Percentiles rank a stretch among this genome's conserved stretches.
phyloP scores from a whole-genome alignment of 805 yeast species.

The Suhomyces kilbournensis region DNA sequence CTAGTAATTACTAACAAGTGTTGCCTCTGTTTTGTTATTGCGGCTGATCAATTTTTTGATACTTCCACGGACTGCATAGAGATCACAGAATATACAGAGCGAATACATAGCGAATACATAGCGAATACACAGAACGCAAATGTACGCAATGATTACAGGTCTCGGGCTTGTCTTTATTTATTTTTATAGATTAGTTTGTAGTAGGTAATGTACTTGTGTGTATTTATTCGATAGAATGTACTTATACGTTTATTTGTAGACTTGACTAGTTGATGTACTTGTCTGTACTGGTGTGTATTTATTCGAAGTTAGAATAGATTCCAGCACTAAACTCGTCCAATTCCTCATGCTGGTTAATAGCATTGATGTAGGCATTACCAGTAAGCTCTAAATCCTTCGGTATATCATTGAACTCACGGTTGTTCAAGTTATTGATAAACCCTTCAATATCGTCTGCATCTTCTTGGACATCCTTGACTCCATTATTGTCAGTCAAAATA shows the following conservation, averaged over 20 bases:
- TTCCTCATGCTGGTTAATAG: slow-evolving; percentile 46
- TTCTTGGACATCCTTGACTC: slow-evolving; percentile 16
- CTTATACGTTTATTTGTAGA: no score
- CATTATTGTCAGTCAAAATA: slow-evolving; percentile 45
- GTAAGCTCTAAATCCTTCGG: slow-evolving; percentile 21
- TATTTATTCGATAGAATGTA: no score
- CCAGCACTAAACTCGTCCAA: slow-evolving; percentile 87
- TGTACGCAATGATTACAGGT: no score
- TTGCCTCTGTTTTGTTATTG: neutral
- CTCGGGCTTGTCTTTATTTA: no score
- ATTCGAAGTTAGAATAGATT: slow-evolving; percentile 76
- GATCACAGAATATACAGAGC: no score
- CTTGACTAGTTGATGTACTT: no score
- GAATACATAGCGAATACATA: no score
- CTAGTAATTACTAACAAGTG: neutral
- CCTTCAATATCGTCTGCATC: slow-evolving; percentile 10
- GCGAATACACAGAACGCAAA: no score
- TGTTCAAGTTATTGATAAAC: slow-evolving; percentile 41
- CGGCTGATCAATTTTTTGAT: neutral
- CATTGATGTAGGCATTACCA: slow-evolving; percentile 39
- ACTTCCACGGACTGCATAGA: neutral
- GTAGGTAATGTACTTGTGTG: no score
- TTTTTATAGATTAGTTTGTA: no score
- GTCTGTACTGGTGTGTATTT: slow-evolving; percentile 1
- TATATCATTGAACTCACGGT: slow-evolving; percentile 14